Conservation (phyloP, 2,329 filamentous ascomycete species). For the Myriosclerotinia curreyana region DNA sequence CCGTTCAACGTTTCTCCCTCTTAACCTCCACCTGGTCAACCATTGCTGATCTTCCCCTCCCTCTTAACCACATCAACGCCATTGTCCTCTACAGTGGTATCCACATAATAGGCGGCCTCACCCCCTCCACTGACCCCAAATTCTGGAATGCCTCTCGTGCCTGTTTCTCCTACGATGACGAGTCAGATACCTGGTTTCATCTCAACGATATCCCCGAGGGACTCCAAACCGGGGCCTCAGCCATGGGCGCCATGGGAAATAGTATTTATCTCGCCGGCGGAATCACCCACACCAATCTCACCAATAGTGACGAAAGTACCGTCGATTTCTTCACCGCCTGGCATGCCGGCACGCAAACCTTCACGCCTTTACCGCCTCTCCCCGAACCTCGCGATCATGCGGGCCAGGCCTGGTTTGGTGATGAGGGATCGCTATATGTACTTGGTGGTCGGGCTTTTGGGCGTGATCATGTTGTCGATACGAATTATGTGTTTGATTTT, state of each 20-base stretch:
- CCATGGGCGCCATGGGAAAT: slow-evolving; percentile 37
- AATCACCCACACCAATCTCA: slow-evolving; percentile 28
- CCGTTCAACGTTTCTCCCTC: background rate
- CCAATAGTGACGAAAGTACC: background rate
- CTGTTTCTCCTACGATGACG: slow-evolving; percentile 25
- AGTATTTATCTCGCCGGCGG: slow-evolving; percentile 44
- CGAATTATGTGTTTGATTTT: slow-evolving; percentile 41
- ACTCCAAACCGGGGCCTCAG: slow-evolving; percentile 38
- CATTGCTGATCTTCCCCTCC: background rate
- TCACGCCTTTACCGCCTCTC: slow-evolving; percentile 38
- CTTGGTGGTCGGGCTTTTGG: slow-evolving; percentile 30
- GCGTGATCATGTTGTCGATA: slow-evolving; percentile 39
- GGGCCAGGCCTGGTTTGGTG: slow-evolving; percentile 19
- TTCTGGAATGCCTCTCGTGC: slow-evolving; percentile 22
- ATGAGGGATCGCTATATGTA: slow-evolving; percentile 41
- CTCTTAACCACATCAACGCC: background rate
- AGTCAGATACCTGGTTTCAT: slow-evolving; percentile 1
- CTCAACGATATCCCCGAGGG: slow-evolving; percentile 31
- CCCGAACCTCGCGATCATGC: slow-evolving; percentile 43
- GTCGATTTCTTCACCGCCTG: slow-evolving; percentile 36
- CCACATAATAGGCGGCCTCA: no score
- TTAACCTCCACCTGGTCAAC: background rate
- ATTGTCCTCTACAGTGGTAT: background rate
- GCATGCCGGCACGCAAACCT: slow-evolving; percentile 35
- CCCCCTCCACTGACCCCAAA: background rate